Conservation (phyloP, 1,284 basidiomycete genomes). For the Cryptococcus neoformans region DNA sequence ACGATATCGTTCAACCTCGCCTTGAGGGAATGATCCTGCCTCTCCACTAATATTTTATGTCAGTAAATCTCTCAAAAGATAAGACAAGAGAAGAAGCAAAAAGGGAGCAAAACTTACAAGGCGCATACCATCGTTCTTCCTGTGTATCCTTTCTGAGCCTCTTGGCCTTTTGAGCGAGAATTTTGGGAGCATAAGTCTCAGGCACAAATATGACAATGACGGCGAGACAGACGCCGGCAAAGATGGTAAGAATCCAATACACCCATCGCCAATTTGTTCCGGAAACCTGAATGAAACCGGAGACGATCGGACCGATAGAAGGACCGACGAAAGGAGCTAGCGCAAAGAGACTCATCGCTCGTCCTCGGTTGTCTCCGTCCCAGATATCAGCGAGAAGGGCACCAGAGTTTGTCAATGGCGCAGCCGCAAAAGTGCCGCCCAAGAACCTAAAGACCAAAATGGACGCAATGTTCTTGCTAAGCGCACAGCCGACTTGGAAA, state of each 20-base stretch:
- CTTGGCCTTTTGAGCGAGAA: constrained; percentile 57
- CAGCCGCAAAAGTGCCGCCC: constrained; percentile 58
- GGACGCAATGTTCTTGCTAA: constrained; percentile 59
- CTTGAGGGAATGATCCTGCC: constrained; percentile 20
- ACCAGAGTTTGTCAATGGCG: constrained; percentile 53
- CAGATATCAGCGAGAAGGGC: constrained; percentile 60
- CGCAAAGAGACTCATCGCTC: constrained; percentile 65
- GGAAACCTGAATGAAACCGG: constrained; percentile 56
- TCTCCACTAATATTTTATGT: constrained; percentile 25
- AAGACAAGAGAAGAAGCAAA: not conserved
- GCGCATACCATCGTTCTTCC: constrained; percentile 60
- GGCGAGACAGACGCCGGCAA: constrained; percentile 49
- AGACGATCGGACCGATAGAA: constrained; percentile 61
- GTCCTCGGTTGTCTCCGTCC: constrained; percentile 65
- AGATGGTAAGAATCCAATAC: constrained; percentile 70
- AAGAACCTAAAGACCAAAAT: constrained; percentile 68
- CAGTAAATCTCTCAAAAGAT: too few species aligned
- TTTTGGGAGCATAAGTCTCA: constrained; percentile 62
- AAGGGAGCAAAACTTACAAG: constrained; percentile 33
- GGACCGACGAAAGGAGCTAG: constrained; percentile 69
- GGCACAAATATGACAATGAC: constrained; percentile 65
- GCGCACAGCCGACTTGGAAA: constrained; percentile 59
- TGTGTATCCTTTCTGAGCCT: constrained; percentile 59
- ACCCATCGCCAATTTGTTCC: constrained; percentile 52
- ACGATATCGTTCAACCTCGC: constrained; percentile 52